phyloP scores from a whole-genome alignment of 169 alveolate genomes.

The Perkinsus marinus region DNA sequence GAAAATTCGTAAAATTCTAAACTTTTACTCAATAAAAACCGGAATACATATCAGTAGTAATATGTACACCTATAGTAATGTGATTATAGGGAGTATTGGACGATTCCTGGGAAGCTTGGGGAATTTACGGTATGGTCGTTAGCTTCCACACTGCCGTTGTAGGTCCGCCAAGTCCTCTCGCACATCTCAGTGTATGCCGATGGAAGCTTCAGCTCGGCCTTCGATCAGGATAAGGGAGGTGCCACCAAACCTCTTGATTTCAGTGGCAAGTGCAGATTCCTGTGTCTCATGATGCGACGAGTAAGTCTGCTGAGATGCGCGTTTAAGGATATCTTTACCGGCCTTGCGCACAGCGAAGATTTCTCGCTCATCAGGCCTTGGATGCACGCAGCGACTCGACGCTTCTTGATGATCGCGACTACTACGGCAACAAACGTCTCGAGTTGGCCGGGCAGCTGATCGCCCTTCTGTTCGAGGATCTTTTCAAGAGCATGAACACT shows the following conservation, averaged over 20 bases:
- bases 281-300: conserved; percentile 92
- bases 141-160: not conserved
- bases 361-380: conserved; percentile 14
- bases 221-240: not conserved
- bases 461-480: conserved; percentile 91
- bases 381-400: conserved; percentile 79
- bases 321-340: not conserved
- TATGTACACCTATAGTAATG: no score
- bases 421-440: conserved; percentile 98
- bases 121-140: no score
- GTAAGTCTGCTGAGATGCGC: conserved; percentile 18
- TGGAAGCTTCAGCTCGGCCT: not conserved
- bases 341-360: not conserved
- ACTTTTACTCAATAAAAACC: no score
- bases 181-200: not conserved
- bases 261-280: conserved; percentile 71
- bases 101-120: no score
- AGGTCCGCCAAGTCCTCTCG: not conserved
- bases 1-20: no score
- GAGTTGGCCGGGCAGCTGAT: conserved; percentile 96
- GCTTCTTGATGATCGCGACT: conserved; percentile 93
- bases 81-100: no score
- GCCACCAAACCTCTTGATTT: conserved; percentile 49
- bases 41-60: no score
- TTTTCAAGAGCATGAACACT: conserved; percentile 44